Percentiles rank a stretch among this genome's conserved stretches.
Conservation (phyloP, 768 basidiomycete genomes). For the Suillus weaverae region DNA sequence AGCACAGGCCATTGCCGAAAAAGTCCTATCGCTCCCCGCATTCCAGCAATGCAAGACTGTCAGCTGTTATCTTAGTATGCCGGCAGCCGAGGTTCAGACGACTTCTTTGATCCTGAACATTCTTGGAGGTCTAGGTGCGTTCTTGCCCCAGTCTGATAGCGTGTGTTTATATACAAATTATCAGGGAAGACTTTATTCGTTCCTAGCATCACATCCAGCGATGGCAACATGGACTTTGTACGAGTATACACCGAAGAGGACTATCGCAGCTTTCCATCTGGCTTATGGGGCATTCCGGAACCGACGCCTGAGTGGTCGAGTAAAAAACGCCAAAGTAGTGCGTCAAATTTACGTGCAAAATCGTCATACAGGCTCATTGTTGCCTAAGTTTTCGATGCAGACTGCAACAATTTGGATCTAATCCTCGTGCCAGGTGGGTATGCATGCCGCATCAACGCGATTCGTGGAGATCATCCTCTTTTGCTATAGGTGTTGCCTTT, state of each 20-base stretch:
- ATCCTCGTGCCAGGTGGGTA: slow-evolving; percentile 65
- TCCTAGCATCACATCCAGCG: slow-evolving; percentile 55
- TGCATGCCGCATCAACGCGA: slow-evolving; percentile 3
- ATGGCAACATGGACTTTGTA: slow-evolving; percentile 62
- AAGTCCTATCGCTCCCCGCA: slow-evolving; percentile 49
- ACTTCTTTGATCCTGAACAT: slow-evolving; percentile 49
- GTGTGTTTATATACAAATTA: background rate
- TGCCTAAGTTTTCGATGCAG: slow-evolving; percentile 30
- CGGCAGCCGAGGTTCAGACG: slow-evolving; percentile 67
- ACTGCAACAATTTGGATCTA: slow-evolving; percentile 52
- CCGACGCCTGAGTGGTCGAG: slow-evolving; percentile 49
- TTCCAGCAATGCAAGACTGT: slow-evolving; percentile 51
- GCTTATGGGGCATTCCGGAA: slow-evolving; percentile 77
- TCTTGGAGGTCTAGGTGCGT: slow-evolving; percentile 51
- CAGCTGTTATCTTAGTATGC: slow-evolving; percentile 84
- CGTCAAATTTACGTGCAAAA: slow-evolving; percentile 22
- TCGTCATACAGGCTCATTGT: slow-evolving; percentile 6
- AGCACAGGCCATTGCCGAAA: slow-evolving; percentile 41
- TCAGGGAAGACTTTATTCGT: slow-evolving; percentile 69
- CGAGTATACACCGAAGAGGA: slow-evolving; percentile 61
- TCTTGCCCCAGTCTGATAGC: background rate
- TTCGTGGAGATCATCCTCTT: background rate
- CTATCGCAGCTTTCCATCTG: slow-evolving; percentile 53
- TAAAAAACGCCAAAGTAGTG: slow-evolving; percentile 52
- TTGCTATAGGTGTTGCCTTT: slow-evolving; percentile 65